Conservation (phyloP, 208 protist genomes). For the Wallacemonas sp. region DNA sequence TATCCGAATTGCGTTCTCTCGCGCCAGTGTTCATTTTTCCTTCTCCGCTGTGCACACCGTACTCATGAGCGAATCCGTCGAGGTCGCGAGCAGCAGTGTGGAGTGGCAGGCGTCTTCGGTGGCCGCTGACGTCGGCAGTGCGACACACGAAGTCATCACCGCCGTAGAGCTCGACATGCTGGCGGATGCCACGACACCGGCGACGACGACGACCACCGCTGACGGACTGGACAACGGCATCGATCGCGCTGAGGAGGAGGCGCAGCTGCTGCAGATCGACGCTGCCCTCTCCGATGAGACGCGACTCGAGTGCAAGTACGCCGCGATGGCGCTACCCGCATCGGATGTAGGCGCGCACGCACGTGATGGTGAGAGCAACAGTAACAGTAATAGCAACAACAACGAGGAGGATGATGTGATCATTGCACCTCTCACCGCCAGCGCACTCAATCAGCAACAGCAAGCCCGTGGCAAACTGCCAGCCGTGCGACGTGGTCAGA, state of each 20-base stretch:
- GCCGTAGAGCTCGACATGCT: neutral
- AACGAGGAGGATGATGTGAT: constrained; percentile 10
- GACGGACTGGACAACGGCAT: neutral
- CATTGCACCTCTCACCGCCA: constrained; percentile 7
- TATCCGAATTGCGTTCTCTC: no score
- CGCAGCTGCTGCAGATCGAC: neutral
- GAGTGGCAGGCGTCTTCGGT: constrained; percentile 1
- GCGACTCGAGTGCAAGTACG: constrained; percentile 7
- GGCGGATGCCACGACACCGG: neutral
- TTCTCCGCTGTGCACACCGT: neutral
- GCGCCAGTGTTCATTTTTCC: no score
- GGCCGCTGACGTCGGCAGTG: neutral
- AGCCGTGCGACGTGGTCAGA: neutral
- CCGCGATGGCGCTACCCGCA: neutral
- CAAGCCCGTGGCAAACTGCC: neutral
- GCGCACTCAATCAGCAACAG: neutral
- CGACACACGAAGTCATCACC: neutral
- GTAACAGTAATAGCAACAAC: neutral
- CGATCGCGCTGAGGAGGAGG: constrained; percentile 2
- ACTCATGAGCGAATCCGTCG: constrained; percentile 3
- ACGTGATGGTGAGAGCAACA: neutral
- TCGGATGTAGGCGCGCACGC: neutral
- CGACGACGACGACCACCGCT: neutral
- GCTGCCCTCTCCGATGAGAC: neutral
- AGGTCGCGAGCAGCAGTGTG: neutral